Percentiles rank a stretch among this genome's conserved stretches.
Conservation (phyloP, 2,329 filamentous ascomycete species). For the Botrytis sinoallii region DNA sequence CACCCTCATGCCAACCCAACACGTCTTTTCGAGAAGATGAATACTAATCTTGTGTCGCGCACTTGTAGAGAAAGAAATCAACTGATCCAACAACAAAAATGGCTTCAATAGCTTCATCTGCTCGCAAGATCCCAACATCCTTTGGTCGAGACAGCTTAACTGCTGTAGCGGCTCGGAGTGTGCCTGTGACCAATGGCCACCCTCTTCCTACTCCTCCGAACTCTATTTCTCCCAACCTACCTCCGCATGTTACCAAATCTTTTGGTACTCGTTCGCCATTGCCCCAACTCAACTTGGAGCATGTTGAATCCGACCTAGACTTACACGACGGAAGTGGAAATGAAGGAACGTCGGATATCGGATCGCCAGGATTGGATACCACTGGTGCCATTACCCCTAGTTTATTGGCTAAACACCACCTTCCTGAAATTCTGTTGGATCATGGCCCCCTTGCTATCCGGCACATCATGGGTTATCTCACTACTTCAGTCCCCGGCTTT, state of each 20-base stretch:
- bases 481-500: conserved; percentile 89
- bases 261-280: conserved; percentile 44
- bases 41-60: conserved; percentile 34
- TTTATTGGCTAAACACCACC: conserved; percentile 83
- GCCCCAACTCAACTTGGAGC: conserved; percentile 48
- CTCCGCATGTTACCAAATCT: conserved; percentile 74
- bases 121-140: conserved; percentile 63
- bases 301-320: conserved; percentile 83
- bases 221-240: conserved; percentile 86
- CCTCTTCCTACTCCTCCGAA: conserved; percentile 87
- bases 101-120: conserved; percentile 61
- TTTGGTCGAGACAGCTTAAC: conserved; percentile 66
- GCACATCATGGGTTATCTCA: conserved; percentile 92
- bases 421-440: conserved; percentile 84
- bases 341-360: conserved; percentile 28
- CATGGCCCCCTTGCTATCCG: conserved; percentile 92
- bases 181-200: conserved; percentile 51
- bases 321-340: conserved; percentile 56
- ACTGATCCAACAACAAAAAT: conserved; percentile 44
- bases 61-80: conserved; percentile 36
- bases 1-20: conserved; percentile 20
- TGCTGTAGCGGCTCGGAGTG: conserved; percentile 67
- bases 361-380: conserved; percentile 56
- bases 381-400: conserved; percentile 78
- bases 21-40: conserved; percentile 18